Conservation (phyloP, 2,329 filamentous ascomycete genomes). For the Penicillium sp. region DNA sequence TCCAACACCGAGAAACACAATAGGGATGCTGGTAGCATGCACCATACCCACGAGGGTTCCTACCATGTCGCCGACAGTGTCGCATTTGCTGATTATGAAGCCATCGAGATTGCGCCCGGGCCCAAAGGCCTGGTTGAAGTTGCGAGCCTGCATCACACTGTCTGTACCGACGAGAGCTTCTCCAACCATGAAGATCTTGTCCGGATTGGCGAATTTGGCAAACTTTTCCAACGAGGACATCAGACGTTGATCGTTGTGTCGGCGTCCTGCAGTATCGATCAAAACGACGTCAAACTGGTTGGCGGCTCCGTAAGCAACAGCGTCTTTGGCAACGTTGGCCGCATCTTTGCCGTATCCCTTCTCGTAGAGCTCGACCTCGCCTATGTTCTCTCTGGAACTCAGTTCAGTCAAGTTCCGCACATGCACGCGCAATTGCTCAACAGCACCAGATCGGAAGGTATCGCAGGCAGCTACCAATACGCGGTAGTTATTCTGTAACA, state of each 20-base stretch:
- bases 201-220: constrained; percentile 88
- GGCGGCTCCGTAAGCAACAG: constrained; percentile 72
- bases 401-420: constrained; percentile 91
- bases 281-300: constrained; percentile 87
- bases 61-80: constrained; percentile 99
- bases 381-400: constrained; percentile 72
- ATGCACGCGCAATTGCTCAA: constrained; percentile 94
- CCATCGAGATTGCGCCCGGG: constrained; percentile 76
- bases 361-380: constrained; percentile 85
- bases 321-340: constrained; percentile 89
- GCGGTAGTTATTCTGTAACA: constrained; percentile 94
- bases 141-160: constrained; percentile 88
- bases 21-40: constrained; percentile 92
- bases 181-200: constrained; percentile 98
- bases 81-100: constrained; percentile 97
- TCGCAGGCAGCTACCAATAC: constrained; percentile 93
- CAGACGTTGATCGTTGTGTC: constrained; percentile 91
- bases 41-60: constrained; percentile 94
- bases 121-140: constrained; percentile 93
- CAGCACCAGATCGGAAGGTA: constrained; percentile 94
- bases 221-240: constrained; percentile 98
- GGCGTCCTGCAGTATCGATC: constrained; percentile 90
- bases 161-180: constrained; percentile 93
- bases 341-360: constrained; percentile 98
- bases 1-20: constrained; percentile 79